Base-by-base conservation (phyloP, 805 yeast genomes). In the Saccharomycopsis fodiens region DNA sequence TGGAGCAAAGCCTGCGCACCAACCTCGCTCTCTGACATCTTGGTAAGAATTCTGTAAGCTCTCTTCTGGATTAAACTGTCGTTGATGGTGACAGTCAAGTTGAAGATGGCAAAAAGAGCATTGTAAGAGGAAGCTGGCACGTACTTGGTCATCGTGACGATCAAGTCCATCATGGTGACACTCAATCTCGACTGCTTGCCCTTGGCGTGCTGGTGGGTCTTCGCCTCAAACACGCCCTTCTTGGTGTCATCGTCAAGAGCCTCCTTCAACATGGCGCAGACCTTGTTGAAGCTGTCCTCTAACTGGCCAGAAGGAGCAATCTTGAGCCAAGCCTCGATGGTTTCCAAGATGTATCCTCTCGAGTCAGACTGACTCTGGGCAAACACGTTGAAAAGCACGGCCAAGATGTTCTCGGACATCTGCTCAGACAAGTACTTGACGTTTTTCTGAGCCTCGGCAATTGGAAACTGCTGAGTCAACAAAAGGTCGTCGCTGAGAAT, bases 301-400 rank as follows among this genome's bases (percentile, higher is more conserved):
- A 93, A 66, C 53, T 86, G 96, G 16, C 70, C 76, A 23, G 73
- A 65, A 1, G 79, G 69, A 7, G 88, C 75, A 32, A 91, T 79
- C 50, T 79, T 76, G 50, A 93, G 68, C 61, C 82, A 89, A 0
- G 80, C 74, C 55, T 87, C 89, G 56, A 91, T 85, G 7, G 96
- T 80, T 51, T 91, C 97, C 48, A 88, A 71, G 42, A 93, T 78
- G 61, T 73, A 87, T 10, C 86, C 85, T 62, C 97, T 78, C 13
- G 87, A 74, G 44, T 85, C 93, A 32, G 93, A 82, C 38, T 77
- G 66, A 8, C 97, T 88, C 54, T 88, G 89, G n/a, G 91, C 78
- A 64, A 85, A 93, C 15, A 93, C 94, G 57, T 93, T 93, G 70
- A 91, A 86, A 42, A 93, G 68, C 17, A 88, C 96, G 10, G 95